Base-by-base conservation (phyloP, 148 eudicot species). In the Salicornia ramosissima region DNA sequence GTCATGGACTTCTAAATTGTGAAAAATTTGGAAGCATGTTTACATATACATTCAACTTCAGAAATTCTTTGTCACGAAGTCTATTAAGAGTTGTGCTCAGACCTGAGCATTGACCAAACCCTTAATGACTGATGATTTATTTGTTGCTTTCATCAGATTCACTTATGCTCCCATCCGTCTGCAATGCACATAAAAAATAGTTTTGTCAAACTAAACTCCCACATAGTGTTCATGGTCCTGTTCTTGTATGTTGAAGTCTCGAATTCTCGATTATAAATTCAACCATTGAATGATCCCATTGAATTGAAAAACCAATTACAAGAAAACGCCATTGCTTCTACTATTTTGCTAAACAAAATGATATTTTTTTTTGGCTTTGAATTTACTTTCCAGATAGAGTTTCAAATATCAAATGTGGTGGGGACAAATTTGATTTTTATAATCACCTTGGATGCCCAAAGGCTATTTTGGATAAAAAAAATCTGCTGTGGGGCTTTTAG, bases 1-100 rank as follows among this genome's bases (percentile, higher is more conserved):
- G 88, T 76, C 43, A 25, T 55, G 65, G 47, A 39, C 58, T 77
- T 69, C 60, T 5, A 62, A 58, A 47, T 64, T 46, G 10, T 50
- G 49, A 42, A 24, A 43, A 65, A 9, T 55, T 31, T 25, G 45
- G 40, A 49, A 31, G 53, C 14, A 42, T 50, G 19, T 30, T 16
- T 54, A 34, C 60, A 54, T 47, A 11, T 49, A 46, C 16, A 28
- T 42, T 70, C 30, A 22, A 65, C 6, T 22, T 50, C 16, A 31
- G 14, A 59, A 33, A 57, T 40, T 28, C 53, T 24, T 18, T 67
- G 31, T 22, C 39, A 49, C 24, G 19, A 68, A 16, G 36, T 64
- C 51, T 49, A 9, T 15, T 4, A 11, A 28, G 43, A 22, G 39
- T 60, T 60, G 52, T 71, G 33, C 25, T 25, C 25, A 50, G 26